Conservation (phyloP, 106 monocot genomes). For the Allium cepa region DNA sequence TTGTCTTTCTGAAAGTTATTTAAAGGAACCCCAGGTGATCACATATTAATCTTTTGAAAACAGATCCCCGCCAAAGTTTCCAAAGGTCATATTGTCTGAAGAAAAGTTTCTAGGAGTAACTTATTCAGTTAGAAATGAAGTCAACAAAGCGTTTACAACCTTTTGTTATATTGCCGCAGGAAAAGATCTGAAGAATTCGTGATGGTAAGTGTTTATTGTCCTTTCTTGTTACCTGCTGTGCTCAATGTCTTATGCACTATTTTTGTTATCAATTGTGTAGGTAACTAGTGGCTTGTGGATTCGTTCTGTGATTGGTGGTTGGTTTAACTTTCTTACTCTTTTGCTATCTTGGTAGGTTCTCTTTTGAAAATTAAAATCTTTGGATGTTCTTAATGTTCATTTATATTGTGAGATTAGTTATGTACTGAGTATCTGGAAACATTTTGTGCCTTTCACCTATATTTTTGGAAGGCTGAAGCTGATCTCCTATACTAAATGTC, state of each 20-base stretch:
- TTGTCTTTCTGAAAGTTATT: no score
- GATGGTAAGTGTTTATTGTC: neutral
- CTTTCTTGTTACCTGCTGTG: neutral
- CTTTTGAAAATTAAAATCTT: neutral
- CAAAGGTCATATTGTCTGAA: conserved; percentile 45
- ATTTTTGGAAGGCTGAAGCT: no score
- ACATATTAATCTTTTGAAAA: neutral
- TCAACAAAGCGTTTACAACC: conserved; percentile 35
- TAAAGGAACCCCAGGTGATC: no score
- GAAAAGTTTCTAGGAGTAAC: conserved; percentile 27
- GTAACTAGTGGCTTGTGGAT: conserved; percentile 43
- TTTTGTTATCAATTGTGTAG: conserved; percentile 20
- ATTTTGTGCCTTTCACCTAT: no score
- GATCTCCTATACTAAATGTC: no score
- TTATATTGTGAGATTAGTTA: no score
- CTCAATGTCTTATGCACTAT: neutral
- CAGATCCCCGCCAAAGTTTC: conserved; percentile 41
- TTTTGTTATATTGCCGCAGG: conserved; percentile 34
- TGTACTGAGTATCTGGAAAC: no score
- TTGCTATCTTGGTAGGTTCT: conserved; percentile 44
- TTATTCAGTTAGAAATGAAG: conserved; percentile 27
- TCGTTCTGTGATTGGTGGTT: conserved; percentile 48
- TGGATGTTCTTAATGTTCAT: no score
- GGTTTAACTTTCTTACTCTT: conserved; percentile 63
- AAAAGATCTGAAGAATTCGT: conserved; percentile 32